phyloP scores from a whole-genome alignment of 768 basidiomycete species.

The Lactarius evosmus region DNA sequence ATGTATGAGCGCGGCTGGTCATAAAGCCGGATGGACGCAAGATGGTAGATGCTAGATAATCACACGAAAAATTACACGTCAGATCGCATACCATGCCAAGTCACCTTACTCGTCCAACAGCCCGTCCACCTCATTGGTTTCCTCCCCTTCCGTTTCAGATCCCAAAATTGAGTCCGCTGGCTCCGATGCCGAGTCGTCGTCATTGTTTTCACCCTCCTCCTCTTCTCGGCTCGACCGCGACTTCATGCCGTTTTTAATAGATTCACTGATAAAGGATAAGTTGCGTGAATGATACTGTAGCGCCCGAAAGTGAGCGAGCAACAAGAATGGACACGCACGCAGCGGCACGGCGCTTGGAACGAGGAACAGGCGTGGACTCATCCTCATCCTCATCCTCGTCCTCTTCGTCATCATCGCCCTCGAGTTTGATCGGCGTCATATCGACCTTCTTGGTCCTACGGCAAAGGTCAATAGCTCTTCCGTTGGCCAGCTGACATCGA shows the following conservation, averaged over 20 bases:
- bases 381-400: conserved; percentile 20
- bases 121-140: conserved; percentile 27
- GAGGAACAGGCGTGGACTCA: conserved; percentile 26
- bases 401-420: conserved; percentile 30
- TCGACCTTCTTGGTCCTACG: conserved; percentile 27
- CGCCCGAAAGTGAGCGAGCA: too few species aligned
- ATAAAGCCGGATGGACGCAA: background rate
- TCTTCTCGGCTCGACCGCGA: background rate
- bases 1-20: too few species aligned
- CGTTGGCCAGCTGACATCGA: conserved; percentile 31
- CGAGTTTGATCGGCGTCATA: conserved; percentile 28
- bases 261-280: conserved; percentile 4
- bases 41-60: conserved; percentile 1
- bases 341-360: conserved; percentile 7
- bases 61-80: conserved; percentile 3
- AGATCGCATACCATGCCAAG: conserved; percentile 13
- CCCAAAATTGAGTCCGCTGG: conserved; percentile 28
- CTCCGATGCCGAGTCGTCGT: conserved; percentile 1
- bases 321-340: conserved; percentile 5
- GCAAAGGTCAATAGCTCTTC: conserved; percentile 35
- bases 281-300: background rate
- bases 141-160: conserved; percentile 22
- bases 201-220: background rate
- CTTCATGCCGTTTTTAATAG: background rate
- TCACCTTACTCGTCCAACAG: conserved; percentile 20